phyloP scores from a whole-genome alignment of 2,329 filamentous ascomycete species.

The Whalleya microplaca region DNA sequence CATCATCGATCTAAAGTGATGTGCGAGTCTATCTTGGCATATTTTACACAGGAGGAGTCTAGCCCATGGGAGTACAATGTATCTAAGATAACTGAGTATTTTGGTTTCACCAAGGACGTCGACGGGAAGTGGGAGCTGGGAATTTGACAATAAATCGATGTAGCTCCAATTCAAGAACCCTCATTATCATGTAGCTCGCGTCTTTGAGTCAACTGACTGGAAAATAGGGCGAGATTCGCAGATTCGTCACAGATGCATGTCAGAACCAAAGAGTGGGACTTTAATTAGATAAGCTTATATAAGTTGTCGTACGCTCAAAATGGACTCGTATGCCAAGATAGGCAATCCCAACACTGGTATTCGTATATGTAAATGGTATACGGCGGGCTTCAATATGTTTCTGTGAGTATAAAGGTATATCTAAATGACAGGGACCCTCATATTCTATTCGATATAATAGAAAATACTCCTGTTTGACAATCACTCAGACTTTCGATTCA shows the following conservation, averaged over 20 bases:
- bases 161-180: too few species aligned
- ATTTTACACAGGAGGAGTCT: not conserved
- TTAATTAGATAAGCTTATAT: not conserved
- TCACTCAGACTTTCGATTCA: not conserved
- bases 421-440: too few species aligned
- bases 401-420: too few species aligned
- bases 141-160: too few species aligned
- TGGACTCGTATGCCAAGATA: not conserved
- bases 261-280: too few species aligned
- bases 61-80: slow-evolving; percentile 1
- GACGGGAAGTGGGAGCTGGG: not conserved
- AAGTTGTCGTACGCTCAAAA: not conserved
- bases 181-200: too few species aligned
- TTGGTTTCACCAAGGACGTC: slow-evolving; percentile 1
- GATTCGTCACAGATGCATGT: too few species aligned
- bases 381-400: not conserved
- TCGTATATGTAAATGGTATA: not conserved
- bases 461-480: too few species aligned
- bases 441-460: too few species aligned
- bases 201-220: too few species aligned
- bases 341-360: not conserved
- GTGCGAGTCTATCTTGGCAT: slow-evolving; percentile 3
- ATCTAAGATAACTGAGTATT: slow-evolving; percentile 5
- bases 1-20: slow-evolving; percentile 6
- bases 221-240: too few species aligned